Percentiles rank a stretch among this genome's conserved stretches.
Evolutionary conservation across 805 yeast species (phyloP).

Genomic region (Schizosaccharomyces octosporus): DNA sequence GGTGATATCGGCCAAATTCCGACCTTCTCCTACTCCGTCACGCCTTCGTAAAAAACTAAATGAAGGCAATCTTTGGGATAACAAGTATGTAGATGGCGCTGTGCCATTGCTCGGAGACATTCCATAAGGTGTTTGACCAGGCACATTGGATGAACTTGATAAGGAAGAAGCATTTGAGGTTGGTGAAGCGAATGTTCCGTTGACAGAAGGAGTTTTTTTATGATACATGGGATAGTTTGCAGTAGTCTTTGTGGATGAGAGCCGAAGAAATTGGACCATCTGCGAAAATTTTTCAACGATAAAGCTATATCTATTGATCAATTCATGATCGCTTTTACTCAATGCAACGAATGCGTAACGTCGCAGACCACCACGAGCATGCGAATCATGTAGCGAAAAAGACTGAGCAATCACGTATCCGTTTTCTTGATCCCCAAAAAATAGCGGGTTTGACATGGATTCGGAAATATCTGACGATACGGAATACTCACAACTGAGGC

Average conservation of each 20-base stretch:
- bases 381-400: neutral
- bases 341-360: neutral
- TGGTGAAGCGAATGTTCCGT: neutral
- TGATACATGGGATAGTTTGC: neutral
- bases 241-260: neutral
- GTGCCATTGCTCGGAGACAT: neutral
- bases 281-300: neutral
- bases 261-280: neutral
- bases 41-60: neutral
- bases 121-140: neutral
- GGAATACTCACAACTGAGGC: conserved; percentile 8
- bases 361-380: conserved; percentile 1
- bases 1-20: neutral
- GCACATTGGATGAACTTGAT: neutral
- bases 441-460: conserved; percentile 1
- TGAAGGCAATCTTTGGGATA: neutral
- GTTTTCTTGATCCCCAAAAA: conserved; percentile 4
- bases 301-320: neutral
- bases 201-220: neutral
- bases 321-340: neutral
- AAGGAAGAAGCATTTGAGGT: neutral
- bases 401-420: conserved; percentile 4
- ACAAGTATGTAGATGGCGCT: neutral
- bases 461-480: neutral
- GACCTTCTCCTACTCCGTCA: neutral